Evolutionary conservation across 345 rosid species (phyloP).

Genomic region (Arabidopsis arenosa): DNA sequence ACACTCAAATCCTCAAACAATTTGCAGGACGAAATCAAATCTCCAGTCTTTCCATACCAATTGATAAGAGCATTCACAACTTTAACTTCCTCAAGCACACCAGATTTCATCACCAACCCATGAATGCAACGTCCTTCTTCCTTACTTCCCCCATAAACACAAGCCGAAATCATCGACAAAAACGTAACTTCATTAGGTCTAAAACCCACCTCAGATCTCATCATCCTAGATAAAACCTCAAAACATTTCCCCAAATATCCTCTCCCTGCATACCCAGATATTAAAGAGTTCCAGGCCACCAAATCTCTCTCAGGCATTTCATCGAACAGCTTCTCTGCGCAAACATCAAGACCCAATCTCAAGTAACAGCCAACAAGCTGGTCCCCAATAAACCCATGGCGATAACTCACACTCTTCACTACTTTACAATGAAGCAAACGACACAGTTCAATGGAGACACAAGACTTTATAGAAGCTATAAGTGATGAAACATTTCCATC

Average conservation of each 20-base stretch:
- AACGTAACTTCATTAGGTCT: constrained; percentile 60
- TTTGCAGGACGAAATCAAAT: constrained; percentile 47
- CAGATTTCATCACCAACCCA: constrained; percentile 58
- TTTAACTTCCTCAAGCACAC: constrained; percentile 56
- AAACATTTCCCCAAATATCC: constrained; percentile 51
- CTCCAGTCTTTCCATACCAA: constrained; percentile 62
- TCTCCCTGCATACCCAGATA: constrained; percentile 54
- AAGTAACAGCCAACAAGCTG: constrained; percentile 54
- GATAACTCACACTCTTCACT: constrained; percentile 57
- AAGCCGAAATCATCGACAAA: constrained; percentile 61
- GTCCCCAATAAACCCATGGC: constrained; percentile 72
- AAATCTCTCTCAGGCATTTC: constrained; percentile 69
- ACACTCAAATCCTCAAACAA: constrained; percentile 54
- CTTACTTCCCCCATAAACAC: constrained; percentile 46
- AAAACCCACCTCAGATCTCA: constrained; percentile 52
- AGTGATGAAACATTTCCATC: constrained; percentile 57
- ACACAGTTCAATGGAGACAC: constrained; percentile 48
- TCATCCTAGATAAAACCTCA: constrained; percentile 44
- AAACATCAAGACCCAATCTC: constrained; percentile 47
- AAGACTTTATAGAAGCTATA: constrained; percentile 50
- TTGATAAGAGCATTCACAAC: constrained; percentile 61
- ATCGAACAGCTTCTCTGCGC: constrained; percentile 60
- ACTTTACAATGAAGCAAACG: constrained; percentile 55
- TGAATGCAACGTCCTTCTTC: constrained; percentile 61
- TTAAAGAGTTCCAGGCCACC: constrained; percentile 73